Evolutionary conservation across 331 rosid genomes (phyloP).

Genomic region (Quercus phellos): DNA sequence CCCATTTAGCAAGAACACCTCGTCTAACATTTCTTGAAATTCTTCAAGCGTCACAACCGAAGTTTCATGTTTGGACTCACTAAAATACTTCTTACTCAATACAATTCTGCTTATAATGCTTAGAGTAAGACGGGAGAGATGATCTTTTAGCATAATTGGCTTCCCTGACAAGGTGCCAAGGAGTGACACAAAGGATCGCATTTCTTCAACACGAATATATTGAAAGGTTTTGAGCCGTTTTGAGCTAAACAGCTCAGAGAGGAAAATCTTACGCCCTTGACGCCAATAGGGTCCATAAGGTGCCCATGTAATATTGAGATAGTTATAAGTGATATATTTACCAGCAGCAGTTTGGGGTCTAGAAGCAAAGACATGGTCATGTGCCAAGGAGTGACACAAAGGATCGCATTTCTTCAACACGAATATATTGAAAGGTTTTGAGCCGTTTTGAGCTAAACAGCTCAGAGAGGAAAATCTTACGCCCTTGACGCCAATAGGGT

Average conservation of each 20-base stretch:
- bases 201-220: too few species aligned
- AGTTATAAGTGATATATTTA: constrained; percentile 26
- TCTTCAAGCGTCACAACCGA: constrained; percentile 3
- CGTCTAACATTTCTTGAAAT: constrained; percentile 32
- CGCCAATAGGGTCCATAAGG: constrained; percentile 35
- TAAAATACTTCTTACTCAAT: constrained; percentile 20
- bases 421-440: too few species aligned
- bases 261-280: constrained; percentile 23
- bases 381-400: too few species aligned
- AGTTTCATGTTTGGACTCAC: not conserved
- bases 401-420: too few species aligned
- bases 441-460: too few species aligned
- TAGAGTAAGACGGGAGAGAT: too few species aligned
- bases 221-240: too few species aligned
- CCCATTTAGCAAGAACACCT: constrained; percentile 6
- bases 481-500: constrained; percentile 35
- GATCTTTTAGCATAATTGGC: too few species aligned
- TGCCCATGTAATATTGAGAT: constrained; percentile 26
- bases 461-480: not conserved
- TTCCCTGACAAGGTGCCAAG: too few species aligned
- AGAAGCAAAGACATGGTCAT: not conserved
- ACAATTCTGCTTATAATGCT: too few species aligned
- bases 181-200: too few species aligned
- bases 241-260: too few species aligned
- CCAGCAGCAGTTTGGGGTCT: constrained; percentile 38